A percentile compares a stretch with the other conserved stretches of the same genome.
Conservation (phyloP, 768 basidiomycete genomes). For the Hygrophorus russula region DNA sequence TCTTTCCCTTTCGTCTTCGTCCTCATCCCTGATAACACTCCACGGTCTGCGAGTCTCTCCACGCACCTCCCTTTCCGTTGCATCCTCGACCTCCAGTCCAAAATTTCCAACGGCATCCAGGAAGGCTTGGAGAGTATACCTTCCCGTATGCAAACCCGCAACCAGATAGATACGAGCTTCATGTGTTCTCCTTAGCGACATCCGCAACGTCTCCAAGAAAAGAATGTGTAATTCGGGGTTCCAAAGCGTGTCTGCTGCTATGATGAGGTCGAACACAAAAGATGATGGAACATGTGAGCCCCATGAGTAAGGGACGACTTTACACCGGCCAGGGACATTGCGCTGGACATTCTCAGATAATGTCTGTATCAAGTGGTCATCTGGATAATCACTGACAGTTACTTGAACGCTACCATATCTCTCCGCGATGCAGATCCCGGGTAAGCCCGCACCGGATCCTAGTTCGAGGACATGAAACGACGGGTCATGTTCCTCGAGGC, state of each 20-base stretch:
- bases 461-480: constrained; percentile 46
- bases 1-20: constrained; percentile 57
- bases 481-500: constrained; percentile 19
- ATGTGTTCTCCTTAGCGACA: constrained; percentile 30
- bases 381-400: constrained; percentile 62
- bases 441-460: constrained; percentile 66
- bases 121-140: constrained; percentile 61
- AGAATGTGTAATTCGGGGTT: constrained; percentile 46
- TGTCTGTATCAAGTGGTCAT: constrained; percentile 45
- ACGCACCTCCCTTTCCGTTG: constrained; percentile 35
- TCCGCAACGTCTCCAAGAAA: constrained; percentile 41
- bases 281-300: constrained; percentile 34
- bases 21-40: constrained; percentile 37
- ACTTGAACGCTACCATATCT: constrained; percentile 28
- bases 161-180: constrained; percentile 51
- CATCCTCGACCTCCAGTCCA: constrained; percentile 35
- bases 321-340: constrained; percentile 42
- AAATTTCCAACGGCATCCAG: constrained; percentile 23
- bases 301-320: constrained; percentile 53
- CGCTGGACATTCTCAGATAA: constrained; percentile 43
- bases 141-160: constrained; percentile 66
- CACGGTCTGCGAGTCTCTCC: constrained; percentile 32
- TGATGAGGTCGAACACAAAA: constrained; percentile 45
- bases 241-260: constrained; percentile 76
- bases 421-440: constrained; percentile 57